A percentile compares a stretch with the other conserved stretches of the same genome.
Conservation (phyloP, 768 basidiomycete genomes). For the Sporobolomyces roseus region DNA sequence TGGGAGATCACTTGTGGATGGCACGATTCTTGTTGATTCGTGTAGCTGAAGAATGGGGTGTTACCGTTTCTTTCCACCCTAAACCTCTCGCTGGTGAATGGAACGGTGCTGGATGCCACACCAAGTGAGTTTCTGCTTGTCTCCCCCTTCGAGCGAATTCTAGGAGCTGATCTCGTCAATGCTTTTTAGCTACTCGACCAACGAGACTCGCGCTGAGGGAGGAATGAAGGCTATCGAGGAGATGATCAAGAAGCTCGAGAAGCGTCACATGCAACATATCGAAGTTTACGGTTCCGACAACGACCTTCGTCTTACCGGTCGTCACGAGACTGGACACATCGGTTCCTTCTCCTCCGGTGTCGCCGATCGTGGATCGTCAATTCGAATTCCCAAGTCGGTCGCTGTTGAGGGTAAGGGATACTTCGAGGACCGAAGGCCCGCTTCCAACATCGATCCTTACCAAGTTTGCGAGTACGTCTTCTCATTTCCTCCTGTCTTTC, state of each 20-base stretch:
- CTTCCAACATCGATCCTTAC: slow-evolving; percentile 98
- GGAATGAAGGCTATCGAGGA: slow-evolving; percentile 88
- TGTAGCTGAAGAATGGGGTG: slow-evolving; percentile 74
- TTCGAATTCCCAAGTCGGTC: slow-evolving; percentile 92
- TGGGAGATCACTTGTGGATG: slow-evolving; percentile 99
- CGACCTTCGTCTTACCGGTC: slow-evolving; percentile 88
- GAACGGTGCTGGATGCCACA: slow-evolving; percentile 99
- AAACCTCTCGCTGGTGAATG: slow-evolving; percentile 96
- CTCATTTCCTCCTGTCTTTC: not conserved
- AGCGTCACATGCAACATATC: slow-evolving; percentile 90
- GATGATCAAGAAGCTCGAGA: slow-evolving; percentile 86
- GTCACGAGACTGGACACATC: slow-evolving; percentile 97
- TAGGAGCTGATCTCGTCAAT: not conserved
- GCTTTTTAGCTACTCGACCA: slow-evolving; percentile 78
- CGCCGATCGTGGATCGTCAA: slow-evolving; percentile 94
- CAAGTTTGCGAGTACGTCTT: slow-evolving; percentile 49
- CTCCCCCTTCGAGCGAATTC: not conserved
- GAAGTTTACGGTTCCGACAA: slow-evolving; percentile 74
- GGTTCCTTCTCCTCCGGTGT: slow-evolving; percentile 86
- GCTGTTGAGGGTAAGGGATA: slow-evolving; percentile 89
- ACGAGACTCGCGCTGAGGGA: slow-evolving; percentile 83
- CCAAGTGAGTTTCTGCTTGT: slow-evolving; percentile 25
- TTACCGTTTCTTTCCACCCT: slow-evolving; percentile 91
- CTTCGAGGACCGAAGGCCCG: slow-evolving; percentile 80
- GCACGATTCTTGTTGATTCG: slow-evolving; percentile 93